These are phyloP conservation scores for Kalmusia sp. DNA, from an alignment of 2,329 filamentous ascomycete genomes.

Conservation along the genomic window DNA sequence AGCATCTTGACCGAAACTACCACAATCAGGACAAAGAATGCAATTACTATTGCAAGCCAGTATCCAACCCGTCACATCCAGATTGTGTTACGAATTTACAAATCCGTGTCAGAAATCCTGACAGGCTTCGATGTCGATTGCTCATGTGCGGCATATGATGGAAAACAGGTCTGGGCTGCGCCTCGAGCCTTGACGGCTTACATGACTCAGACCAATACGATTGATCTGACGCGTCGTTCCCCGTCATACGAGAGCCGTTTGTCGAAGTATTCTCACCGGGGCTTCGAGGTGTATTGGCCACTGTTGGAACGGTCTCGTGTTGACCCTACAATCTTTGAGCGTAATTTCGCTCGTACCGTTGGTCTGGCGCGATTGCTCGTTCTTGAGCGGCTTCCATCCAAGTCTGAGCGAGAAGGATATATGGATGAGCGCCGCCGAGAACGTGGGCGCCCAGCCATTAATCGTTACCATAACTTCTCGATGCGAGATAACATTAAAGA, in stretches of 20 bases:
- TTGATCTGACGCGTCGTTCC: slow-evolving; percentile 80
- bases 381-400: slow-evolving; percentile 77
- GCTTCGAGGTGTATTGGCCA: slow-evolving; percentile 85
- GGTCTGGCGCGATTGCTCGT: slow-evolving; percentile 82
- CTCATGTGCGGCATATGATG: slow-evolving; percentile 81
- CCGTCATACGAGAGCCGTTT: slow-evolving; percentile 88
- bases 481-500: slow-evolving; percentile 78
- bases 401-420: slow-evolving; percentile 72
- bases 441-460: slow-evolving; percentile 69
- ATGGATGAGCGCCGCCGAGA: slow-evolving; percentile 73
- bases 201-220: slow-evolving; percentile 81
- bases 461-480: slow-evolving; percentile 51
- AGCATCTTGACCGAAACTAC: slow-evolving; percentile 83
- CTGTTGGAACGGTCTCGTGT: slow-evolving; percentile 75
- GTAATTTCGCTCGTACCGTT: slow-evolving; percentile 76
- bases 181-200: slow-evolving; percentile 80
- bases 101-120: slow-evolving; percentile 81
- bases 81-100: slow-evolving; percentile 86
- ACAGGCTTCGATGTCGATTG: slow-evolving; percentile 91
- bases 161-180: slow-evolving; percentile 78
- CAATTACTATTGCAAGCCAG: slow-evolving; percentile 83
- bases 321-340: slow-evolving; percentile 86
- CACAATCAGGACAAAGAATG: slow-evolving; percentile 84
- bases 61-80: slow-evolving; percentile 85
- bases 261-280: slow-evolving; percentile 80